These are phyloP conservation scores for Thermomyces lanuginosus DNA, from an alignment of 2,329 filamentous ascomycete genomes.

Conservation along the genomic window DNA sequence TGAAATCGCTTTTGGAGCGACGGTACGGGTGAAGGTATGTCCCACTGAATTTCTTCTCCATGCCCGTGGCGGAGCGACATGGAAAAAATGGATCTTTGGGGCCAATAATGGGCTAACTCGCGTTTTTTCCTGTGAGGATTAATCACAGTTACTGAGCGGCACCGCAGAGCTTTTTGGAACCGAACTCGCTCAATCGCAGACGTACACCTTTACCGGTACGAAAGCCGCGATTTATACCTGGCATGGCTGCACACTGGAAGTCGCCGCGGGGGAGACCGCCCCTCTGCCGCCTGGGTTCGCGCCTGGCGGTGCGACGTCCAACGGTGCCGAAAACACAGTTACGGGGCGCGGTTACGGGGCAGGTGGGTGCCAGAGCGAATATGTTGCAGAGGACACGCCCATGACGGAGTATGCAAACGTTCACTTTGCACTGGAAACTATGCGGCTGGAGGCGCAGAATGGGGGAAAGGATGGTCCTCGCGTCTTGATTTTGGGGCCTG, in stretches of 20 bases:
- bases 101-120: constrained; percentile 1
- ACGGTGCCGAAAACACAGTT: too few relatives aligned
- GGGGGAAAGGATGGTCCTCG: constrained; percentile 48
- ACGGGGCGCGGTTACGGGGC: constrained; percentile 22
- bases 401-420: constrained; percentile 69
- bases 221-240: constrained; percentile 86
- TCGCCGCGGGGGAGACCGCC: constrained; percentile 44
- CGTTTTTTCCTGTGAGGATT: background rate
- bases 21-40: constrained; percentile 37
- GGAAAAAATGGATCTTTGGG: too few relatives aligned
- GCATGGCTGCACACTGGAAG: constrained; percentile 74
- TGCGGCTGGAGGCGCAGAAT: constrained; percentile 46
- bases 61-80: too few relatives aligned
- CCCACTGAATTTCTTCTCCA: background rate
- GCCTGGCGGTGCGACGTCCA: constrained; percentile 10
- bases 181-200: constrained; percentile 65
- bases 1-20: constrained; percentile 44
- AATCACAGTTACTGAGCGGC: constrained; percentile 49
- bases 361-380: constrained; percentile 51
- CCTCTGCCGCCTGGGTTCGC: constrained; percentile 18
- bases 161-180: constrained; percentile 90
- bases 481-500: constrained; percentile 68
- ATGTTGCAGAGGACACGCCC: constrained; percentile 61
- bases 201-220: constrained; percentile 64
- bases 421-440: constrained; percentile 66